These are phyloP conservation scores for Viola pubescens DNA, from an alignment of 441 rosid genomes.

Conservation along the genomic window DNA sequence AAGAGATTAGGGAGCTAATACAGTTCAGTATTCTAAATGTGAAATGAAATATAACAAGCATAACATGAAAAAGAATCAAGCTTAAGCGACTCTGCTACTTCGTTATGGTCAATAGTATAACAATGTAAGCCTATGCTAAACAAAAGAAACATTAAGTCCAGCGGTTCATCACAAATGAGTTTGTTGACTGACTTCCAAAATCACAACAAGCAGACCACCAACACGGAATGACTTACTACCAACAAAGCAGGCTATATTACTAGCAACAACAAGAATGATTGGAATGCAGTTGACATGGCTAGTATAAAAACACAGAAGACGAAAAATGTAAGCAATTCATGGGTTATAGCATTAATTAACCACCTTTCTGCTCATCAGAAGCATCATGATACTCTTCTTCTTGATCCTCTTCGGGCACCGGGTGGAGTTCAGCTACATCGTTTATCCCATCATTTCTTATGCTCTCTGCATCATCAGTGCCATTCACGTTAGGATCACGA, in stretches of 20 bases:
- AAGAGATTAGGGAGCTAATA: not conserved
- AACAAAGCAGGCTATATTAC: too few species aligned
- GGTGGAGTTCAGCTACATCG: conserved; percentile 29
- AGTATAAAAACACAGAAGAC: not conserved
- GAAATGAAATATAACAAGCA: too few species aligned
- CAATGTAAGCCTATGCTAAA: too few species aligned
- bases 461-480: conserved; percentile 18
- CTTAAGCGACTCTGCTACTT: too few species aligned
- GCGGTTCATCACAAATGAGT: too few species aligned
- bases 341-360: not conserved
- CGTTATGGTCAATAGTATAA: too few species aligned
- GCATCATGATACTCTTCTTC: conserved; percentile 38
- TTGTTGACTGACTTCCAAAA: not conserved
- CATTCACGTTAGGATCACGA: conserved; percentile 31
- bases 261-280: too few species aligned
- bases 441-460: conserved; percentile 15
- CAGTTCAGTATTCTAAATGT: too few species aligned
- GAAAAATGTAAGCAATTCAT: not conserved
- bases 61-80: too few species aligned
- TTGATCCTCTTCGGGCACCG: conserved; percentile 48
- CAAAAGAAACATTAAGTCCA: too few species aligned
- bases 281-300: not conserved
- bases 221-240: not conserved
- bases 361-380: conserved; percentile 37
- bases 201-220: not conserved